Evolutionary conservation across 1,139 yeast genomes (phyloP).

Genomic region (Zygoascus sp.): DNA sequence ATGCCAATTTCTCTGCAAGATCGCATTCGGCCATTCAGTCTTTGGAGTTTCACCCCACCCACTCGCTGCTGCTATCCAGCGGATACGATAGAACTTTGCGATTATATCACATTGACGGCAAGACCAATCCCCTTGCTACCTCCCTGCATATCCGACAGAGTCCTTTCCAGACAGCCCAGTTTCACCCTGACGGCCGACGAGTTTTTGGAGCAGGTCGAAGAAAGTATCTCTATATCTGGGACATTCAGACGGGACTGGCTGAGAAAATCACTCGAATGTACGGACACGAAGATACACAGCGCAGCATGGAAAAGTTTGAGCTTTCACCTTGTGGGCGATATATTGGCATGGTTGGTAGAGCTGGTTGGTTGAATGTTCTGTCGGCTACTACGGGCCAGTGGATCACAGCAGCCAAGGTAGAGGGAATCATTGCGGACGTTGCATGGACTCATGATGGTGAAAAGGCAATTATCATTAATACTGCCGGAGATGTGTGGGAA

Average conservation of each 20-base stretch:
- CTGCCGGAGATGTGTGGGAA: constrained; percentile 90
- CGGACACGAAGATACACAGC: constrained; percentile 83
- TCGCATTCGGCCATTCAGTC: constrained; percentile 81
- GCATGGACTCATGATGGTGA: constrained; percentile 59
- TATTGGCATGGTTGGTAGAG: constrained; percentile 73
- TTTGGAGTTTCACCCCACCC: constrained; percentile 76
- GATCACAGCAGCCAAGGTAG: constrained; percentile 80
- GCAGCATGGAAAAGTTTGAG: constrained; percentile 73
- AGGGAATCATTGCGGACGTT: constrained; percentile 76
- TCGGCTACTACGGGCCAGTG: constrained; percentile 79
- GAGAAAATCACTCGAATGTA: constrained; percentile 86
- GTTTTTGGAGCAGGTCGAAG: constrained; percentile 90
- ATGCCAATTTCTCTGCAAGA: constrained; percentile 68
- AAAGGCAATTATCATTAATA: constrained; percentile 55
- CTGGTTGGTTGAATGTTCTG: constrained; percentile 86
- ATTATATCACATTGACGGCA: constrained; percentile 90
- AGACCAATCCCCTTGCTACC: constrained; percentile 71
- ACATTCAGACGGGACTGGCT: constrained; percentile 64
- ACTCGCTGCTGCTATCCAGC: constrained; percentile 80
- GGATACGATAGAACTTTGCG: constrained; percentile 90
- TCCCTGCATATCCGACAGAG: constrained; percentile 73
- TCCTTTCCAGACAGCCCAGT: constrained; percentile 74
- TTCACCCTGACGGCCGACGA: constrained; percentile 51
- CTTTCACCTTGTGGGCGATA: constrained; percentile 65
- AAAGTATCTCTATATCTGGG: constrained; percentile 89